Base-by-base conservation (phyloP, 345 rosid species). In the Nasturtium officinale region DNA sequence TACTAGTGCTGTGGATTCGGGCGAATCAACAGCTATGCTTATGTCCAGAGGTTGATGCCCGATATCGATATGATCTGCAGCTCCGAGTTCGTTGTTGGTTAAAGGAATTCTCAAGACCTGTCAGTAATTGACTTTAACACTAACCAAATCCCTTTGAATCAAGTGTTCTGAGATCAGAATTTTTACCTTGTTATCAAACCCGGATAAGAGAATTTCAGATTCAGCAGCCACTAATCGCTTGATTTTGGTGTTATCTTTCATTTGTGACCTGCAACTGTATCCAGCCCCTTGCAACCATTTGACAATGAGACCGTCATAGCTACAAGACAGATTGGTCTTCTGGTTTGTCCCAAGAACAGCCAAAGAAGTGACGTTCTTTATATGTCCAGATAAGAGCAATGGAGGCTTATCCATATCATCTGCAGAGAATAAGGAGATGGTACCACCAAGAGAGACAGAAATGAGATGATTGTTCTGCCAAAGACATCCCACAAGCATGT, bases 401-500 rank as follows among this genome's bases (percentile, higher is more conserved):
- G 93, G 88, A 55, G 78, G 48, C 77, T 86, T 86, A 53, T 85
- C 91, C 78, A 82, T 86, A 80, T 90, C 85, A 71, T 83, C 81
- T 18, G 86, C 86, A 20, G 85, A 83, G 78, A 59, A 90, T 17
- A 87, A 45, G 64, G 78, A 77, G 38, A 90, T 79, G 67, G 83
- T 77, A 17, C 96, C 96, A 12, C 91, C 85, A 58, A 90, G 93
- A 35, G 93, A 86, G 63, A 87, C 84, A 0, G 81, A 85, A 67
- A 89, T 82, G 18, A 87, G 80, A 82, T 84, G 81, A 76, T 82
- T 82, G 64, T 89, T 86, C 81, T 82, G 90, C 96, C 92, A 89
- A 65, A 89, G 89, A 72, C 96, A 87, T 76, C 91, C 93, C 50
- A 87, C 93, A 68, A 90, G 86, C 91, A 90, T 90, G 74, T 83